Percentiles rank a stretch among this genome's conserved stretches.
Conservation (phyloP, 1,284 basidiomycete genomes). For the Ceratobasidium sp. region DNA sequence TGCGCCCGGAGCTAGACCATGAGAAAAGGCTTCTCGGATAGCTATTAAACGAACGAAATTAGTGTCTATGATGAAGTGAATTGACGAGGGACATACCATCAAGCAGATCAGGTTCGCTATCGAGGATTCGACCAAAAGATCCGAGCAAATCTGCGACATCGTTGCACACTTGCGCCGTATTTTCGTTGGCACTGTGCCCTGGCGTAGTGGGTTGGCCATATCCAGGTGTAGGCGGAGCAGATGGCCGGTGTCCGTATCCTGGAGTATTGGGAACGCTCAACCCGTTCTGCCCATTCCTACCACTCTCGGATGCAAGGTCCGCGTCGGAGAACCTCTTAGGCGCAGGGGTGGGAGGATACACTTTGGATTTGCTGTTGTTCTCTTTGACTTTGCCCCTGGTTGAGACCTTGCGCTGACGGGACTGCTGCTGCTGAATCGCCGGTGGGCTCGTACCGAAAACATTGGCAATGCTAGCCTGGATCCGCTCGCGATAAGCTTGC, state of each 20-base stretch:
- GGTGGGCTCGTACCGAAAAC: constrained; percentile 25
- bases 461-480: constrained; percentile 28
- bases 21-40: constrained; percentile 29
- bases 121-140: constrained; percentile 34
- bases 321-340: constrained; percentile 37
- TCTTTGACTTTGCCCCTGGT: constrained; percentile 21
- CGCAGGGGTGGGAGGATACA: constrained; percentile 39
- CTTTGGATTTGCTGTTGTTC: constrained; percentile 22
- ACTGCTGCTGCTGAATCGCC: background rate
- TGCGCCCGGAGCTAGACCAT: constrained; percentile 15
- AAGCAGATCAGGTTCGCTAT: constrained; percentile 37
- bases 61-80: background rate
- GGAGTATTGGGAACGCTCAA: background rate
- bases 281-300: constrained; percentile 11
- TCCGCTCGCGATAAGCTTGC: constrained; percentile 23
- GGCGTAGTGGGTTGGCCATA: background rate
- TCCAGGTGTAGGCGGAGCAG: constrained; percentile 16
- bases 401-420: constrained; percentile 27
- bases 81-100: constrained; percentile 16
- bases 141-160: constrained; percentile 40
- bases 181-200: background rate
- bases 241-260: background rate
- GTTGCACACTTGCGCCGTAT: constrained; percentile 29
- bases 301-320: constrained; percentile 15
- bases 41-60: constrained; percentile 13